phyloP scores from a whole-genome alignment of 495 filamentous ascomycete species.

The Neurospora sp. region DNA sequence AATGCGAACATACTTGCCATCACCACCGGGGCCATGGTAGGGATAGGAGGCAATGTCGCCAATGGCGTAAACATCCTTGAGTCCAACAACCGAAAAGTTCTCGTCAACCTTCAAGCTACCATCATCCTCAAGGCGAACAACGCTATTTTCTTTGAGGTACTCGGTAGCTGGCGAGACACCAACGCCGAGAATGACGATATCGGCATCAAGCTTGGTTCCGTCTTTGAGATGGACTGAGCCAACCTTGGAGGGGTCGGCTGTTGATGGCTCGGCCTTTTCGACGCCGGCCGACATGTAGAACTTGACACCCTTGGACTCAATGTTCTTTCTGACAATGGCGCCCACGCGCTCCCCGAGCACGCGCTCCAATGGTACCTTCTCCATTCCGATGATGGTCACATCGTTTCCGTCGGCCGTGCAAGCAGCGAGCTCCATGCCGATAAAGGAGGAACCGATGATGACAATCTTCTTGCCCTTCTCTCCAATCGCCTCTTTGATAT shows the following conservation, averaged over 20 bases:
- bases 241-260: slow-evolving; percentile 53
- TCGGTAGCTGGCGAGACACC: slow-evolving; percentile 81
- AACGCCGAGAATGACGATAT: slow-evolving; percentile 83
- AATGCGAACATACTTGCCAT: slow-evolving; percentile 59
- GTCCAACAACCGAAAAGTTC: slow-evolving; percentile 58
- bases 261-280: slow-evolving; percentile 65
- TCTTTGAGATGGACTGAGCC: slow-evolving; percentile 79
- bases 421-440: slow-evolving; percentile 91
- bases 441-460: slow-evolving; percentile 84
- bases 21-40: slow-evolving; percentile 79
- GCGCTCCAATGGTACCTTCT: slow-evolving; percentile 73
- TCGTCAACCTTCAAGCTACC: slow-evolving; percentile 72
- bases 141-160: slow-evolving; percentile 64
- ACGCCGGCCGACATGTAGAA: slow-evolving; percentile 76
- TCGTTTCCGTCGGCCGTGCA: slow-evolving; percentile 60
- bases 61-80: slow-evolving; percentile 80
- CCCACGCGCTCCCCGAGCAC: slow-evolving; percentile 79
- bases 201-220: slow-evolving; percentile 72
- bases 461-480: slow-evolving; percentile 76
- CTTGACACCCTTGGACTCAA: slow-evolving; percentile 79
- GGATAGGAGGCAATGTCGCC: slow-evolving; percentile 95
- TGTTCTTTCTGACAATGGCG: slow-evolving; percentile 59
- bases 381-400: slow-evolving; percentile 91
- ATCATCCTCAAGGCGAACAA: slow-evolving; percentile 61
- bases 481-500: slow-evolving; percentile 68